phyloP scores from a whole-genome alignment of 768 basidiomycete species.

The Dentipellis fragilis region DNA sequence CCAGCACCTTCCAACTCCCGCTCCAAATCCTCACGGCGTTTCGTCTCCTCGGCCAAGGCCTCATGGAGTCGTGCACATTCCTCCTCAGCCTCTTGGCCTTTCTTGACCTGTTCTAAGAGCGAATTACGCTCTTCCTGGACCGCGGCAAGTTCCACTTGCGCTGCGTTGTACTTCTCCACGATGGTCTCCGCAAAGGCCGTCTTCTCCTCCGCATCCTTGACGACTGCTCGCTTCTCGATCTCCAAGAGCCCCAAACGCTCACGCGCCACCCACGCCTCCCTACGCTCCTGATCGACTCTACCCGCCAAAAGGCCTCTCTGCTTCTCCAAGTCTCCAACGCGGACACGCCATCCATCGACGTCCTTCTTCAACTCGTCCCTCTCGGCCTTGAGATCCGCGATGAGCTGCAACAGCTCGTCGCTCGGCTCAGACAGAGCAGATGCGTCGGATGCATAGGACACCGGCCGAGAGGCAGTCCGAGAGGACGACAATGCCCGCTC shows the following conservation, averaged over 20 bases:
- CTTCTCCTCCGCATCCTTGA: slow-evolving; percentile 28
- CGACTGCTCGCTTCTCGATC: slow-evolving; percentile 52
- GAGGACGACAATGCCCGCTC: slow-evolving; percentile 58
- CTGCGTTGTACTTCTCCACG: not conserved
- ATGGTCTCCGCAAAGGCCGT: slow-evolving; percentile 4
- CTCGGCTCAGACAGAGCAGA: slow-evolving; percentile 38
- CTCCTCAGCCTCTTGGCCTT: slow-evolving; percentile 6
- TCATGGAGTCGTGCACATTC: slow-evolving; percentile 19
- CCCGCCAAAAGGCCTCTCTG: slow-evolving; percentile 54
- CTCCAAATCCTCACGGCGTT: slow-evolving; percentile 39
- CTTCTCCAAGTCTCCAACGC: slow-evolving; percentile 70
- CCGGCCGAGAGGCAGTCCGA: slow-evolving; percentile 26
- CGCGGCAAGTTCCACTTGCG: slow-evolving; percentile 20
- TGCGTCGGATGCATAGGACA: slow-evolving; percentile 42
- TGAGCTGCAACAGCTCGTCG: slow-evolving; percentile 70
- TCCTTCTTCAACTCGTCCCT: slow-evolving; percentile 84
- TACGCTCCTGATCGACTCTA: slow-evolving; percentile 66
- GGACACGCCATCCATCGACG: slow-evolving; percentile 75
- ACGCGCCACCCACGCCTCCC: slow-evolving; percentile 78
- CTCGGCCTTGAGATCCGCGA: slow-evolving; percentile 77
- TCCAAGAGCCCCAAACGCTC: slow-evolving; percentile 59
- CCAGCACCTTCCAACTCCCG: slow-evolving; percentile 36
- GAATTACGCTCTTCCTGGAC: slow-evolving; percentile 28
- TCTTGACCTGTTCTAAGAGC: slow-evolving; percentile 22
- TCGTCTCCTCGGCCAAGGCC: slow-evolving; percentile 30